phyloP scores from a whole-genome alignment of 2,329 filamentous ascomycete species.

The Alternaria novae-zelandiae region DNA sequence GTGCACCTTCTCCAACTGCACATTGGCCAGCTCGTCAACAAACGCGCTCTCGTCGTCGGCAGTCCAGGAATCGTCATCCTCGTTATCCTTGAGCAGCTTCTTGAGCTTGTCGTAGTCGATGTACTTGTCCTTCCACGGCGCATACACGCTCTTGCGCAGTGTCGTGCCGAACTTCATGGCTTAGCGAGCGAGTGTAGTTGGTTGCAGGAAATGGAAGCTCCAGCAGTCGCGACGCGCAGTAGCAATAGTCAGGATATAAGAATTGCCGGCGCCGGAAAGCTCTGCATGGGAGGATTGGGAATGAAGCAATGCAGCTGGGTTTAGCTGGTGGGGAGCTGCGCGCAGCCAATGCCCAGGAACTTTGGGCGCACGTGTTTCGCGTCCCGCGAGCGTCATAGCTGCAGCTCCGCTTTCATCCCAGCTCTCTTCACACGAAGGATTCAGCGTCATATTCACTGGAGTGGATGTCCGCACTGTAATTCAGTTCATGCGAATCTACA shows the following conservation, averaged over 20 bases:
- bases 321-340: conserved; percentile 11
- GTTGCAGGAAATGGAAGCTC: conserved; percentile 5
- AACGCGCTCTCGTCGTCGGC: conserved; percentile 93
- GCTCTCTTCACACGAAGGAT: background rate
- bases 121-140: conserved; percentile 91
- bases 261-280: conserved; percentile 10
- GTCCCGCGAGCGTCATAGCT: conserved; percentile 13
- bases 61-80: conserved; percentile 75
- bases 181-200: background rate
- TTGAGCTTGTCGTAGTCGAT: conserved; percentile 97
- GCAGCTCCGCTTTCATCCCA: conserved; percentile 2
- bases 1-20: conserved; percentile 93
- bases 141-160: conserved; percentile 77
- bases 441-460: background rate
- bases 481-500: background rate
- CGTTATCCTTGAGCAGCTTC: conserved; percentile 76
- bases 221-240: conserved; percentile 13
- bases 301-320: conserved; percentile 4
- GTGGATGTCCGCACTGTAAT: accelerated
- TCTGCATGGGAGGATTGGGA: conserved; percentile 10
- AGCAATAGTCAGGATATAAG: background rate
- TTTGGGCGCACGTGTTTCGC: conserved; percentile 14
- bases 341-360: conserved; percentile 15
- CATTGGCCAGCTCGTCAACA: conserved; percentile 92
- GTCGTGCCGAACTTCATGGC: conserved; percentile 95